Conservation (phyloP, 768 basidiomycete genomes). For the Lactifluus pinguis region DNA sequence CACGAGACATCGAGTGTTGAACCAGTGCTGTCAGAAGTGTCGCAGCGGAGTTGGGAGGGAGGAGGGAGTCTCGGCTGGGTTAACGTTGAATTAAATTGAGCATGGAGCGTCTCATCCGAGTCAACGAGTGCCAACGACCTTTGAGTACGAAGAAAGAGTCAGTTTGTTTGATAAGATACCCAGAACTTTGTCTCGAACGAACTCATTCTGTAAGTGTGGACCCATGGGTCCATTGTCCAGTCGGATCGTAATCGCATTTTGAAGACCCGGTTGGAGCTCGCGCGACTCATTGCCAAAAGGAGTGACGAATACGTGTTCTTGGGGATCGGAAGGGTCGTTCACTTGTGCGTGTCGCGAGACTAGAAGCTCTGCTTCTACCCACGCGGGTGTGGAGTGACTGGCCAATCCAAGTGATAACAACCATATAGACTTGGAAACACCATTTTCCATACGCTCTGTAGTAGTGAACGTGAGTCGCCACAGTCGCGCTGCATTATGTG, state of each 20-base stretch:
- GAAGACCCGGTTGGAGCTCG: conserved; percentile 2
- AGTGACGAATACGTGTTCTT: neutral
- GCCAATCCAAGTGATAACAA: conserved; percentile 42
- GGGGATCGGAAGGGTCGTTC: neutral
- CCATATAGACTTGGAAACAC: conserved; percentile 21
- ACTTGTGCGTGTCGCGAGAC: conserved; percentile 25
- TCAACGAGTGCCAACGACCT: conserved; percentile 21
- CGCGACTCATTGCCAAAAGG: neutral
- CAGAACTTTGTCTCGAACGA: conserved; percentile 24
- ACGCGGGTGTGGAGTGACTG: conserved; percentile 51
- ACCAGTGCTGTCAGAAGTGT: neutral
- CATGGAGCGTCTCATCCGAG: conserved; percentile 21
- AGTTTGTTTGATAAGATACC: neutral
- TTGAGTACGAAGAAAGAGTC: neutral
- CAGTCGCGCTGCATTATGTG: conserved; percentile 37
- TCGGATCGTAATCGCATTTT: neutral
- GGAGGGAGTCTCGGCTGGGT: neutral
- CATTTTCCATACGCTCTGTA: conserved; percentile 17
- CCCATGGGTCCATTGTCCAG: conserved; percentile 4
- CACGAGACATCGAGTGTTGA: neutral
- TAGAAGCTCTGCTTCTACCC: conserved; percentile 43
- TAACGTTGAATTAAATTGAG: conserved; percentile 1
- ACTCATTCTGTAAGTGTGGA: conserved; percentile 28
- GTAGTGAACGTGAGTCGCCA: conserved; percentile 41
- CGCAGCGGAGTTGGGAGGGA: neutral